Percentiles rank a stretch among this genome's conserved stretches.
phyloP scores from a whole-genome alignment of 441 rosid genomes.

The Bruguiera hainesii region DNA sequence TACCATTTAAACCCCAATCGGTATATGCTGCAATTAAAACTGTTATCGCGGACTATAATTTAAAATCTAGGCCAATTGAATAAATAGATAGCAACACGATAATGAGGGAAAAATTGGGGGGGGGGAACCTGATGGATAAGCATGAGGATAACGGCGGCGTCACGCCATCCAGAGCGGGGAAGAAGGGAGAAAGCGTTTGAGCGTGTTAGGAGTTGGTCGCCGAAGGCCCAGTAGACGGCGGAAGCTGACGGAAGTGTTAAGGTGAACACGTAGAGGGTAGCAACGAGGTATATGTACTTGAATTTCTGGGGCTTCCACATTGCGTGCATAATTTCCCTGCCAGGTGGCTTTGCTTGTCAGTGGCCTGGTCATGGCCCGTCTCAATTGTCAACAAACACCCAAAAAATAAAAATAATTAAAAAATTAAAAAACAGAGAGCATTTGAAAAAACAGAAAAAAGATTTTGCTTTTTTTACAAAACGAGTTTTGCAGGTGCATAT shows the following conservation, averaged over 20 bases:
- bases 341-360: not conserved
- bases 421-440: not conserved
- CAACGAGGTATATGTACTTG: conserved; percentile 85
- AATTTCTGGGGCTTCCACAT: conserved; percentile 98
- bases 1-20: too few species aligned
- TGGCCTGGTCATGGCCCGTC: not conserved
- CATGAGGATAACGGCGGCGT: conserved; percentile 88
- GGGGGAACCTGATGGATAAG: conserved; percentile 83
- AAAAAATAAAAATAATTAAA: not conserved
- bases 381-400: too few species aligned
- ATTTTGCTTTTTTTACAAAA: too few species aligned
- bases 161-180: conserved; percentile 66
- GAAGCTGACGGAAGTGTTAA: conserved; percentile 86
- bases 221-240: conserved; percentile 95
- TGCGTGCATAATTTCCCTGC: conserved; percentile 92
- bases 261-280: conserved; percentile 87
- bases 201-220: conserved; percentile 82
- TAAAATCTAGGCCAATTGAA: too few species aligned
- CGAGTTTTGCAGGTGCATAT: too few species aligned
- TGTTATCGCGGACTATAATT: too few species aligned
- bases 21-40: too few species aligned
- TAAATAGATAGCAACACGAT: too few species aligned
- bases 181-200: conserved; percentile 89
- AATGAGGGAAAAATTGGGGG: not conserved
- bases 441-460: too few species aligned